Base-by-base conservation (phyloP, 495 filamentous ascomycete genomes). In the Neurospora tetrasperma region DNA sequence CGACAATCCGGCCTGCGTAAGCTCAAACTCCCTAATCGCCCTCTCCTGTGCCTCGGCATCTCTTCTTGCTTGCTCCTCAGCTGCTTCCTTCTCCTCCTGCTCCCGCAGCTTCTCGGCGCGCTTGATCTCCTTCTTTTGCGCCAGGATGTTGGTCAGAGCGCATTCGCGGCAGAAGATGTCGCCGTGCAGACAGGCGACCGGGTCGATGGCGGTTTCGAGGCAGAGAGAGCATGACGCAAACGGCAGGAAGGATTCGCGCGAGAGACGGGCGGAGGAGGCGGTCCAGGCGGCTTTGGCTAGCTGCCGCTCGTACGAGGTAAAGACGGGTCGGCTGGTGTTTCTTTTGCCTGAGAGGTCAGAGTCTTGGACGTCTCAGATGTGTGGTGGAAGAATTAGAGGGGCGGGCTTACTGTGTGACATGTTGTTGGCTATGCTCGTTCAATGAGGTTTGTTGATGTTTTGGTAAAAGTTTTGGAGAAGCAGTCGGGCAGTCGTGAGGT, bases 141-240 rank as follows among this genome's bases (percentile, higher is more conserved):
- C 88, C 1, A 99, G 86, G 54, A 99, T 89, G 79, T 98, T 97
- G 77, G 83, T 92, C 39, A 98, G 89, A 11, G 94, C 94, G 82
- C 96, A 99, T 81, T 99, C 96, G 73, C 94, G 88, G 78, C 96
- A 99, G 83, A 98, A 98, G n/a, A 99, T 86, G 79, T 98, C 94
- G 69, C 95, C 96, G 73, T 92, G 89, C 16, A 81, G 73, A 76
- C 88, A 90, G 0, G 87, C 87, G 16, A 98, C 94, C 0, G 96
- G 96, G 40, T 92, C 86, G 20, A 90, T 89, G 27, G 94, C 91
- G 6, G 93, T 90, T 76, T 94, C 90, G 2, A 98, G 89, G 75
- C 96, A 99, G 20, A 99, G 87, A 70, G 90, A 89, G 83, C 96
- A 99, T 7, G 92, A 93, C 43, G 89, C 94, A 83, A 99, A 97